Evolutionary conservation across 139 green algal species (phyloP).

Genomic region (Spirogloea muscicola): DNA sequence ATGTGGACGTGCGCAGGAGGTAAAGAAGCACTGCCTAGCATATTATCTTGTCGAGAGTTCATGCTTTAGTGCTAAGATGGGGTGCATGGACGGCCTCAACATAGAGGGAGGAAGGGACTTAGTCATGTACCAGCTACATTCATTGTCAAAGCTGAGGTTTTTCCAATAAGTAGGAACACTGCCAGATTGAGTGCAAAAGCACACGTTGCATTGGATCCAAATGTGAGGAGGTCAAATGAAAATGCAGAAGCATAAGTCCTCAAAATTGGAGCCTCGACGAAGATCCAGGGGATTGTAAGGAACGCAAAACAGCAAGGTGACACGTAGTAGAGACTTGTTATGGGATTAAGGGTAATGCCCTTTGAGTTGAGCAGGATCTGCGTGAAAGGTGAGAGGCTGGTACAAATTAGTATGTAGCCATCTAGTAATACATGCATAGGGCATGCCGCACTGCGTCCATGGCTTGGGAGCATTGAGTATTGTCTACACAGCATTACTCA

Average conservation of each 20-base stretch:
- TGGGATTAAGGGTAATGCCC: slow-evolving; percentile 78
- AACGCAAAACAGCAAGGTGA: slow-evolving; percentile 74
- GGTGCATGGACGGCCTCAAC: too few species aligned
- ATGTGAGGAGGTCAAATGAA: slow-evolving; percentile 63
- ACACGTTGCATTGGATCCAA: slow-evolving; percentile 80
- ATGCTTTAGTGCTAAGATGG: too few species aligned
- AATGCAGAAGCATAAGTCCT: background rate
- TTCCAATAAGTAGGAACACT: slow-evolving; percentile 65
- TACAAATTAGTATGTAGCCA: background rate
- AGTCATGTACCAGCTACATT: slow-evolving; percentile 52
- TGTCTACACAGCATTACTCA: background rate
- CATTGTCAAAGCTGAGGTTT: slow-evolving; percentile 88
- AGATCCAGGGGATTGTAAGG: slow-evolving; percentile 67
- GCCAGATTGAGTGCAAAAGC: slow-evolving; percentile 75
- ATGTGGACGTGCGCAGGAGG: too few species aligned
- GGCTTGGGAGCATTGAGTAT: background rate
- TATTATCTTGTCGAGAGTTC: too few species aligned
- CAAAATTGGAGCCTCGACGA: slow-evolving; percentile 52
- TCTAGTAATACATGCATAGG: background rate
- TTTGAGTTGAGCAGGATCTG: slow-evolving; percentile 87
- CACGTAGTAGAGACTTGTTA: slow-evolving; percentile 86
- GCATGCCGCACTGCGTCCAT: too few species aligned
- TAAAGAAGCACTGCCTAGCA: too few species aligned
- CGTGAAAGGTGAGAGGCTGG: background rate
- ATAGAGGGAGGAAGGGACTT: too few species aligned